Evolutionary conservation across 257 asterid species (phyloP), one percentile per base, ranked within the genome.

Genomic region (Osmanthus fragrans): DNA sequence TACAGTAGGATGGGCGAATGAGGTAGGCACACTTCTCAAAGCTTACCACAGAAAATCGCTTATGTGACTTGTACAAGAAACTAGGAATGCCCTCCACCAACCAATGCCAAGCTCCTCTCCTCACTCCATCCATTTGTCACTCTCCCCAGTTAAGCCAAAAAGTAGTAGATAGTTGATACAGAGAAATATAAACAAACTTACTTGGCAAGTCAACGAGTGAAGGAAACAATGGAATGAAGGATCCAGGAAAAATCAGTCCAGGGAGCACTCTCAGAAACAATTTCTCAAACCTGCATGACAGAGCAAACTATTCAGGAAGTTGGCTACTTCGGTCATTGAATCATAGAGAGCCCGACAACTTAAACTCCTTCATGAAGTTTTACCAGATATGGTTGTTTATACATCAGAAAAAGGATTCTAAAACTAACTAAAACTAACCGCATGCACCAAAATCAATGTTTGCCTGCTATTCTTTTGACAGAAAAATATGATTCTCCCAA

Each of bases 191-290:
- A 73, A 77, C 69, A 58, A 81, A 88, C 97, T 90, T 82, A 94
- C 97, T 86, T 40, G 99, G 98, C 73, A 93, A 83, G 86, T 95
- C 99, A 45, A 95, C 82, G 8, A 93, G 83, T 54, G 96, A 86
- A 34, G 96, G 89, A 82, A 95, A 90, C 37, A 91, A 83, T 51
- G 97, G 94, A 80, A 93, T 87, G 85, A 93, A 91, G 60, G 98
- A 90, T 77, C 99, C 98, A 76, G 89, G 87, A 69, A 98, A 90
- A 76, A 91, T 84, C 73, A 95, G 83, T 78, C 88, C 89, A 15
- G 93, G 84, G 80, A 90, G 86, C 42, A 91, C 86, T 78, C 82
- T 77, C 27, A 83, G 76, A 73, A 93, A 93, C 77, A 77, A 76
- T 56, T 86, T 86, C 72, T 89, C 96, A 79, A 95, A 85, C 75